phyloP scores from a whole-genome alignment of 2,329 filamentous ascomycete genomes.

The Bipolaris victoriae region DNA sequence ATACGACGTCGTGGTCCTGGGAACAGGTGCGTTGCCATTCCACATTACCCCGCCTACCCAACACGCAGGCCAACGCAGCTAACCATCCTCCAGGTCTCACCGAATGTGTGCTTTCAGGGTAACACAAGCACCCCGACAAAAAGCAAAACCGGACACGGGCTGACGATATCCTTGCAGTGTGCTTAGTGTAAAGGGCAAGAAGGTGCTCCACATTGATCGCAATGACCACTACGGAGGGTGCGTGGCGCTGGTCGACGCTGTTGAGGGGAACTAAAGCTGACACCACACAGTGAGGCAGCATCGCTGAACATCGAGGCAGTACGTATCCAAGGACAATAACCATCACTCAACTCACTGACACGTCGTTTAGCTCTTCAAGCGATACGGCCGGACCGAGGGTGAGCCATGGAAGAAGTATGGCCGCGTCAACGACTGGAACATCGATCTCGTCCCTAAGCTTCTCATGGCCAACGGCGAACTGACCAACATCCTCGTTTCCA shows the following conservation, averaged over 20 bases:
- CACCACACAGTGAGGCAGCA: slow-evolving; percentile 75
- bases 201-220: slow-evolving; percentile 97
- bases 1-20: slow-evolving; percentile 98
- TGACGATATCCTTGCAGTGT: slow-evolving; percentile 64
- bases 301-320: slow-evolving; percentile 88
- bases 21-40: slow-evolving; percentile 75
- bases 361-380: slow-evolving; percentile 81
- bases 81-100: slow-evolving; percentile 73
- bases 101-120: slow-evolving; percentile 99
- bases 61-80: slow-evolving; percentile 24
- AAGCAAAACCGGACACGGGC: slow-evolving; percentile 4
- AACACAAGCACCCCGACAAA: slow-evolving; percentile 40
- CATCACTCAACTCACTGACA: slow-evolving; percentile 51
- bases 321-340: slow-evolving; percentile 57
- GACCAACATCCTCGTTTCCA: slow-evolving; percentile 97
- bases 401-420: slow-evolving; percentile 99
- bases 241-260: slow-evolving; percentile 47
- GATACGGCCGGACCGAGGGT: slow-evolving; percentile 84
- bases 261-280: slow-evolving; percentile 29
- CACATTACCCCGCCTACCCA: slow-evolving; percentile 51
- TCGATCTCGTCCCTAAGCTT: slow-evolving; percentile 97
- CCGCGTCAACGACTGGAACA: slow-evolving; percentile 97
- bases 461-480: slow-evolving; percentile 98
- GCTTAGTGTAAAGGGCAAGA: slow-evolving; percentile 97
- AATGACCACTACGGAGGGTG: slow-evolving; percentile 99